Conservation (phyloP, 441 rosid genomes). For the Caryocar brasiliense region DNA sequence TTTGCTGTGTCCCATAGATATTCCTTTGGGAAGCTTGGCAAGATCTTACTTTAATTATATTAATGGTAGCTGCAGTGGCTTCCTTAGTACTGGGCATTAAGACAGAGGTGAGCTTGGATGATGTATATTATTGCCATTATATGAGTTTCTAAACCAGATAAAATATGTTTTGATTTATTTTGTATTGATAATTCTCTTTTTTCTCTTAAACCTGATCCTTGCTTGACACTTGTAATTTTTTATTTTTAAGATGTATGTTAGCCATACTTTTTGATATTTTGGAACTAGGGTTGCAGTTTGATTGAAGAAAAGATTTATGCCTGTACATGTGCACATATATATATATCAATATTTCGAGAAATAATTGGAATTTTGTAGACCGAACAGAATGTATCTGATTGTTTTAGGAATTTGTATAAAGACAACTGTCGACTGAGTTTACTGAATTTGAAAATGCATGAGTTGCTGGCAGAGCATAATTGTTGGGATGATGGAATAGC, state of each 20-base stretch:
- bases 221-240: neutral
- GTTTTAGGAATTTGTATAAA: too few relatives aligned
- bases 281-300: too few relatives aligned
- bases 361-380: too few relatives aligned
- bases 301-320: too few relatives aligned
- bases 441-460: too few relatives aligned
- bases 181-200: neutral
- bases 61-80: slow-evolving; percentile 87
- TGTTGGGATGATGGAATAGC: neutral
- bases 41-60: slow-evolving; percentile 86
- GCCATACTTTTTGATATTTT: too few relatives aligned
- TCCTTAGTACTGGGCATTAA: slow-evolving; percentile 87
- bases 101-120: slow-evolving; percentile 59
- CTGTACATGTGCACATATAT: too few relatives aligned
- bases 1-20: slow-evolving; percentile 32
- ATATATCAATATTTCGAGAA: too few relatives aligned
- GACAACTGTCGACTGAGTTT: too few relatives aligned
- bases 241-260: too few relatives aligned
- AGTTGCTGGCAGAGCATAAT: too few relatives aligned
- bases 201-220: neutral
- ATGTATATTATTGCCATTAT: slow-evolving; percentile 6
- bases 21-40: slow-evolving; percentile 99
- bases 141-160: neutral
- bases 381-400: too few relatives aligned
- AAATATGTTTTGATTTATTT: neutral